Conservation (phyloP, 2,329 filamentous ascomycete genomes). For the Pestalotiopsis sp. region DNA sequence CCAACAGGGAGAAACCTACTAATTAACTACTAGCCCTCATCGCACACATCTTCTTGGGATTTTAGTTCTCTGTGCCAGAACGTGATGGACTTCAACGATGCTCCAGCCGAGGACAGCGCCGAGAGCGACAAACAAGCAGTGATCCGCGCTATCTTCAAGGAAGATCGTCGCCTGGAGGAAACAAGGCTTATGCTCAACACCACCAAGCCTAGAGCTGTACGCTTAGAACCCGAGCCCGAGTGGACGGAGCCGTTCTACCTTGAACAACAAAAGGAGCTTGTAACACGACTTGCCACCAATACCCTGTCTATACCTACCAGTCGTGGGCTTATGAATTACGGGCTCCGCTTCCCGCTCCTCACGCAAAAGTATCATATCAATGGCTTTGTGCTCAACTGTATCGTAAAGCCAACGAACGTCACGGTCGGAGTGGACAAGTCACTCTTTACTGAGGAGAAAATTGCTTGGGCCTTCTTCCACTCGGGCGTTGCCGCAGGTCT, state of each 20-base stretch:
- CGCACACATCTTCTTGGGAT: slow-evolving; percentile 72
- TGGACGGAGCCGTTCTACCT: slow-evolving; percentile 87
- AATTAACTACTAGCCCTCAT: slow-evolving; percentile 49
- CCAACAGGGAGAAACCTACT: slow-evolving; percentile 18
- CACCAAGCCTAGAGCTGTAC: slow-evolving; percentile 76
- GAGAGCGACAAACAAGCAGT: slow-evolving; percentile 83
- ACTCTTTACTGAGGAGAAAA: slow-evolving; percentile 91
- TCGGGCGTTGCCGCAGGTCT: slow-evolving; percentile 92
- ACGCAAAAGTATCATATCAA: slow-evolving; percentile 90
- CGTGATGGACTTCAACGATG: slow-evolving; percentile 60
- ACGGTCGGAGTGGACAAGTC: slow-evolving; percentile 91
- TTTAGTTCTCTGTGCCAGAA: slow-evolving; percentile 76
- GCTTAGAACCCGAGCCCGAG: slow-evolving; percentile 71
- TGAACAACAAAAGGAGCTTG: slow-evolving; percentile 89
- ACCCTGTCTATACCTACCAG: slow-evolving; percentile 89
- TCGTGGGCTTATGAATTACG: slow-evolving; percentile 84
- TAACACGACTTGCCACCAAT: slow-evolving; percentile 81
- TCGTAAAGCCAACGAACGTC: slow-evolving; percentile 89
- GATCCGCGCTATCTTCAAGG: slow-evolving; percentile 84
- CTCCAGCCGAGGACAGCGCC: slow-evolving; percentile 74
- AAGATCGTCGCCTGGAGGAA: slow-evolving; percentile 88
- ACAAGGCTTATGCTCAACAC: slow-evolving; percentile 86
- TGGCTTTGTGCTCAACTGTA: slow-evolving; percentile 88
- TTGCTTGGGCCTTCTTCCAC: slow-evolving; percentile 98
- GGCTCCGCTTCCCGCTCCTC: slow-evolving; percentile 81